phyloP scores from a whole-genome alignment of 768 basidiomycete genomes.

The Tricholoma sp. region DNA sequence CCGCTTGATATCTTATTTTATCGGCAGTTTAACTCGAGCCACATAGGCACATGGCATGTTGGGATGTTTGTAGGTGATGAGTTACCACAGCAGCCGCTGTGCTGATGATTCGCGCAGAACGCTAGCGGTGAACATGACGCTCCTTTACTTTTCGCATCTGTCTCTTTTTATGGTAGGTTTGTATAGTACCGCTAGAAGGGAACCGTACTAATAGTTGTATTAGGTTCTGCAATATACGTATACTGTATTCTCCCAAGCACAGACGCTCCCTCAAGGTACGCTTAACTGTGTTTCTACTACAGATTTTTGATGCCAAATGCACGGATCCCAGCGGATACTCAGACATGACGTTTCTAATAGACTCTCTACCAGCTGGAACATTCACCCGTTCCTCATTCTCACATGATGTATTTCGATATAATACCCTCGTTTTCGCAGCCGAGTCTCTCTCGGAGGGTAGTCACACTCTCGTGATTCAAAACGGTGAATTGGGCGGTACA shows the following conservation, averaged over 20 bases:
- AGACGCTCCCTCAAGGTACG: slow-evolving; percentile 13
- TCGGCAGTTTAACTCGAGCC: background rate
- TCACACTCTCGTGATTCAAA: slow-evolving; percentile 30
- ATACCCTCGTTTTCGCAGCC: slow-evolving; percentile 29
- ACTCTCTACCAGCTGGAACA: slow-evolving; percentile 24
- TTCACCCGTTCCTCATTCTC: slow-evolving; percentile 19
- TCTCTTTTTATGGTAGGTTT: slow-evolving; percentile 30
- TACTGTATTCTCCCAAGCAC: slow-evolving; percentile 31
- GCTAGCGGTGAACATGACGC: slow-evolving; percentile 11
- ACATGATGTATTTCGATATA: slow-evolving; percentile 22
- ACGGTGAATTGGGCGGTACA: slow-evolving; percentile 22
- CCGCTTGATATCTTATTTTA: too few species aligned
- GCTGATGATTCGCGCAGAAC: background rate
- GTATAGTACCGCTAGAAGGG: background rate
- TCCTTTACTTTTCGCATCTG: slow-evolving; percentile 19
- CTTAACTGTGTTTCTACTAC: background rate
- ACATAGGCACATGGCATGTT: slow-evolving; percentile 30
- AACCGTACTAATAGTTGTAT: slow-evolving; percentile 1
- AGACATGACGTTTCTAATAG: slow-evolving; percentile 35
- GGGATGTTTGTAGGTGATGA: slow-evolving; percentile 15
- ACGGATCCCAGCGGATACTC: slow-evolving; percentile 17
- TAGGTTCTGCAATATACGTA: slow-evolving; percentile 42
- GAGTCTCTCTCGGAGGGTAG: slow-evolving; percentile 19
- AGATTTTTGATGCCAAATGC: background rate
- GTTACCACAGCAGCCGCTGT: background rate